Percentiles rank a stretch among this genome's conserved stretches.
Conservation (phyloP, 2,329 filamentous ascomycete species). For the Trichoderma guizhouense region DNA sequence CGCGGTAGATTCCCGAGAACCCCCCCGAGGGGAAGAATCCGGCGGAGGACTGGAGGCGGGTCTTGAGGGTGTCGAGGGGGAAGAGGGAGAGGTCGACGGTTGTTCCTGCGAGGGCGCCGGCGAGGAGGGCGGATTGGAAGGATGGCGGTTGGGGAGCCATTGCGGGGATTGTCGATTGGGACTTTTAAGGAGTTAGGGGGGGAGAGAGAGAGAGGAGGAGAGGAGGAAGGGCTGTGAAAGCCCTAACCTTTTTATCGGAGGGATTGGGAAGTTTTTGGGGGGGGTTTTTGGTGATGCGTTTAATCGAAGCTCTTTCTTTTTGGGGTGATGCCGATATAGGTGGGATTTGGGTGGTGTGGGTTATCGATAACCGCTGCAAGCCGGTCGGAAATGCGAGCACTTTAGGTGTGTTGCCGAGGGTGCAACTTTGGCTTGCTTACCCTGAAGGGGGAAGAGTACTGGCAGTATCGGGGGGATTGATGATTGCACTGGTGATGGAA, state of each 20-base stretch:
- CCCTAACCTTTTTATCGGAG: constrained; percentile 2
- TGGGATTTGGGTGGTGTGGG: not conserved
- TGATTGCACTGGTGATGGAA: too few relatives aligned
- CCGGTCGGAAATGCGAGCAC: constrained; percentile 15
- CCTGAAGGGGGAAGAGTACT: not conserved
- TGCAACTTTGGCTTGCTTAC: not conserved
- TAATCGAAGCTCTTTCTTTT: not conserved
- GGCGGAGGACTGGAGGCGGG: constrained; percentile 79
- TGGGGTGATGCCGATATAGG: not conserved
- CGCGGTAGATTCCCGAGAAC: constrained; percentile 88
- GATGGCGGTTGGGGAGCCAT: constrained; percentile 29
- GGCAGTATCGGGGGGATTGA: too few relatives aligned
- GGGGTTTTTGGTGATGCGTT: not conserved
- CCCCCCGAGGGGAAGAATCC: constrained; percentile 81
- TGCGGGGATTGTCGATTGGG: not conserved
- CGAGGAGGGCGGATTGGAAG: constrained; percentile 63
- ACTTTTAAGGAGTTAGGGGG: not conserved
- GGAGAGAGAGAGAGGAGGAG: not conserved
- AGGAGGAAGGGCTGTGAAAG: constrained; percentile 15
- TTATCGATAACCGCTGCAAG: constrained; percentile 15
- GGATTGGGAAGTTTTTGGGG: too few relatives aligned
- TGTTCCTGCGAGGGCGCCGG: constrained; percentile 87
- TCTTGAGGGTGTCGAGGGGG: constrained; percentile 98
- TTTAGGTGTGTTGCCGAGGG: not conserved
- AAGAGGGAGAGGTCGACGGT: constrained; percentile 96